Evolutionary conservation across 257 asterid genomes (phyloP), one percentile per base, ranked within the genome.

Genomic region (Pogostemon cablin): DNA sequence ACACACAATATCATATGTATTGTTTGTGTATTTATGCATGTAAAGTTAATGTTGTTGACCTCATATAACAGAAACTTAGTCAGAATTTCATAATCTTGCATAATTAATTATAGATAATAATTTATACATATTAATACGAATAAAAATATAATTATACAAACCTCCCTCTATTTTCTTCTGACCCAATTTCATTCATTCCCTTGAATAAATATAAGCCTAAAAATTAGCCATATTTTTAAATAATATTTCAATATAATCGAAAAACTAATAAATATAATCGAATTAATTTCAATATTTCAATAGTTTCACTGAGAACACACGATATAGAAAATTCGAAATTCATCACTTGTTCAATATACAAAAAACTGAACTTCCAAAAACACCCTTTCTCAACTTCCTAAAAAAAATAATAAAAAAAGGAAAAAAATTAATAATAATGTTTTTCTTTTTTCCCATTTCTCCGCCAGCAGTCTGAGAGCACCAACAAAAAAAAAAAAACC

Each of bases 401-500:
- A 49, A 52, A 3, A 15, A 11, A 15, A 43, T 43, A 34, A 65
- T 4, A 32, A 2, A 10, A 2, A 12, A 4, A 10, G 20, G 3
- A 44, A 9, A 38, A 37, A 66, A 61, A 7, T 38, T 10, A 60
- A 32, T 39, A 62, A 4, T 9, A 42, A 63, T 25, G 32, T 25
- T 25, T 25, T 25, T 25, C 32, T 25, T 25, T 68, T 49, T 75
- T 62, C 79, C 76, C 55, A 59, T 63, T 68, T 53, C 79, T 80
- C 81, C 68, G 84, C 85, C 79, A 62, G 77, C 75, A 69, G 59
- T 55, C 68, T 49, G 68, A 77, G 66, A 79, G 48, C 65, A 56
- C 73, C 72, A 76, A 75, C 15, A 35, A 55, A 55, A 20, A 3
- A 53, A 40, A 17, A 40, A 12, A 55, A 66, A 49, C 65, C 63